phyloP scores from a whole-genome alignment of 306 rosid genomes.

The Coriaria nepalensis region DNA sequence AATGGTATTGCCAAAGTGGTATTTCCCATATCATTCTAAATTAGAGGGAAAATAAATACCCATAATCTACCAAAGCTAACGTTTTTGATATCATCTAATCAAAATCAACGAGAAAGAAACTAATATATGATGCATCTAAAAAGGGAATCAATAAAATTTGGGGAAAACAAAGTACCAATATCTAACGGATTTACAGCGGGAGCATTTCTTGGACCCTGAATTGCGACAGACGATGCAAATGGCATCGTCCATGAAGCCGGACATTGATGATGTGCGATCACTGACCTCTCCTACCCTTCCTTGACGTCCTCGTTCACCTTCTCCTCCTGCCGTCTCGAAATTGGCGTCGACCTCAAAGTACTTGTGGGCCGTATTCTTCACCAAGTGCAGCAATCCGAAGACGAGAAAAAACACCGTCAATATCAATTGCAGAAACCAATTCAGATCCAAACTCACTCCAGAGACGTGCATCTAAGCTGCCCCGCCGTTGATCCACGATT shows the following conservation, averaged over 20 bases:
- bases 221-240: slow-evolving; percentile 50
- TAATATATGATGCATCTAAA: background rate
- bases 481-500: slow-evolving; percentile 22
- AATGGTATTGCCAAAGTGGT: no score
- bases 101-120: no score
- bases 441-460: slow-evolving; percentile 69
- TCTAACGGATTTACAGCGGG: slow-evolving; percentile 70
- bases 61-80: no score
- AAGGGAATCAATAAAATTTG: background rate
- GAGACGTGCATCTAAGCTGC: slow-evolving; percentile 73
- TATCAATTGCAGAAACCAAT: slow-evolving; percentile 63
- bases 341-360: slow-evolving; percentile 82
- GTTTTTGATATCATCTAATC: no score
- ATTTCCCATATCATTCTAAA: no score
- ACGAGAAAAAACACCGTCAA: slow-evolving; percentile 30
- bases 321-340: slow-evolving; percentile 31
- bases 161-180: slow-evolving; percentile 43
- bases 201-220: slow-evolving; percentile 42
- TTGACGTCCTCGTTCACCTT: slow-evolving; percentile 7
- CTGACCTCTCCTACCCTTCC: slow-evolving; percentile 10
- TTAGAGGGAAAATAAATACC: no score
- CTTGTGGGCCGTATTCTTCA: slow-evolving; percentile 71
- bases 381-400: slow-evolving; percentile 42
- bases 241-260: slow-evolving; percentile 23
- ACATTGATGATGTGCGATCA: slow-evolving; percentile 38